These are phyloP conservation scores for Populus euphratica DNA, from an alignment of 345 rosid genomes.

Conservation along the genomic window DNA sequence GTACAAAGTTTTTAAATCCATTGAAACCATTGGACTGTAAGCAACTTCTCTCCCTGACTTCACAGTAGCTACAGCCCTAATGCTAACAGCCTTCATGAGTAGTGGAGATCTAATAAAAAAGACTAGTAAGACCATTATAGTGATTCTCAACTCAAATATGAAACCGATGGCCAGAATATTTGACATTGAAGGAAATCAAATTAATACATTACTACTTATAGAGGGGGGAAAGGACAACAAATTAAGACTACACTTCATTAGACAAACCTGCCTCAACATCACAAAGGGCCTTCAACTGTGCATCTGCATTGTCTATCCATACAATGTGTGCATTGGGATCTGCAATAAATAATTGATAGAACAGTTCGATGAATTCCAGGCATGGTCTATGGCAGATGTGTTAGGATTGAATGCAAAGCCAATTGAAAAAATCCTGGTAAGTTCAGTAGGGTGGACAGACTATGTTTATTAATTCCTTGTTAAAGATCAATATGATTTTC, in stretches of 20 bases:
- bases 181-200: not conserved
- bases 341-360: slow-evolving; percentile 26
- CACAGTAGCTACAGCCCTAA: no score
- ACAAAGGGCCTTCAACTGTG: slow-evolving; percentile 67
- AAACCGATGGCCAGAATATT: no score
- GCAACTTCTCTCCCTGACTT: no score
- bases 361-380: slow-evolving; percentile 5
- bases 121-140: no score
- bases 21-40: no score
- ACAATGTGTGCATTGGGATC: slow-evolving; percentile 80
- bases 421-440: not conserved
- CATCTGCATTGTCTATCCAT: slow-evolving; percentile 70
- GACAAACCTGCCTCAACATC: slow-evolving; percentile 69
- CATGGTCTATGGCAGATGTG: not conserved
- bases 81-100: not conserved
- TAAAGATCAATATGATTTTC: not conserved
- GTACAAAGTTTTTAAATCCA: no score
- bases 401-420: not conserved
- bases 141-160: no score
- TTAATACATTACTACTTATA: not conserved
- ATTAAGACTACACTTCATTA: not conserved
- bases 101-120: no score
- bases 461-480: not conserved
- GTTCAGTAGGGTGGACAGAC: not conserved
- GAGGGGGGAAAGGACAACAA: not conserved